A percentile compares a stretch with the other conserved stretches of the same genome.
Evolutionary conservation across 148 eudicot species (phyloP).

Genomic region (Silene conica): DNA sequence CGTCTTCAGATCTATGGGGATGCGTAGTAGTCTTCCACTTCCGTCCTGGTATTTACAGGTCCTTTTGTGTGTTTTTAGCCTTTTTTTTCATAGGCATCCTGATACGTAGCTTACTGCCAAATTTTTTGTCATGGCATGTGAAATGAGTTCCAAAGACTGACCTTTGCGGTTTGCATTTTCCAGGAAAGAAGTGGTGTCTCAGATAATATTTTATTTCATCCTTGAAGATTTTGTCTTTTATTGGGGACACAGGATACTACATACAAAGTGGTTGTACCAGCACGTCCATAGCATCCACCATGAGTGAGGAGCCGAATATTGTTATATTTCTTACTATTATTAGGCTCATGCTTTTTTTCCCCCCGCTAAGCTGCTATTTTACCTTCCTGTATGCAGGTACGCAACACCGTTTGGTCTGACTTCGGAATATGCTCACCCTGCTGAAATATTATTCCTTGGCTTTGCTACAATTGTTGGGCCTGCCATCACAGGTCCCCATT

Average conservation of each 20-base stretch:
- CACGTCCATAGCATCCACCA: slow-evolving; percentile 96
- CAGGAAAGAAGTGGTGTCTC: slow-evolving; percentile 82
- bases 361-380: background rate
- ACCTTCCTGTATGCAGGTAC: slow-evolving; percentile 38
- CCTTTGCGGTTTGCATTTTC: slow-evolving; percentile 9
- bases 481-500: slow-evolving; percentile 88
- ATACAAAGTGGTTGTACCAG: slow-evolving; percentile 94
- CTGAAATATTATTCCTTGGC: slow-evolving; percentile 92
- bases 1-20: slow-evolving; percentile 89
- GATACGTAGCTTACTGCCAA: background rate
- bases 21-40: slow-evolving; percentile 91
- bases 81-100: slow-evolving; percentile 14
- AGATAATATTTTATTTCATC: slow-evolving; percentile 82
- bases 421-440: slow-evolving; percentile 96
- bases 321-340: background rate
- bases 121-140: background rate
- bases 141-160: slow-evolving; percentile 10
- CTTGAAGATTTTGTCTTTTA: slow-evolving; percentile 92
- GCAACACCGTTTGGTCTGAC: slow-evolving; percentile 98
- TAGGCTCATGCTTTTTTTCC: background rate
- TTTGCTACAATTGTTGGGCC: slow-evolving; percentile 94
- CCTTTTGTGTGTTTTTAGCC: slow-evolving; percentile 45
- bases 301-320: slow-evolving; percentile 34
- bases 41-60: slow-evolving; percentile 95
- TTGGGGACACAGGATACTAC: slow-evolving; percentile 93